Evolutionary conservation across 305 asterid genomes (phyloP), one percentile per base, ranked within the genome.

Genomic region (Plantago rigida): DNA sequence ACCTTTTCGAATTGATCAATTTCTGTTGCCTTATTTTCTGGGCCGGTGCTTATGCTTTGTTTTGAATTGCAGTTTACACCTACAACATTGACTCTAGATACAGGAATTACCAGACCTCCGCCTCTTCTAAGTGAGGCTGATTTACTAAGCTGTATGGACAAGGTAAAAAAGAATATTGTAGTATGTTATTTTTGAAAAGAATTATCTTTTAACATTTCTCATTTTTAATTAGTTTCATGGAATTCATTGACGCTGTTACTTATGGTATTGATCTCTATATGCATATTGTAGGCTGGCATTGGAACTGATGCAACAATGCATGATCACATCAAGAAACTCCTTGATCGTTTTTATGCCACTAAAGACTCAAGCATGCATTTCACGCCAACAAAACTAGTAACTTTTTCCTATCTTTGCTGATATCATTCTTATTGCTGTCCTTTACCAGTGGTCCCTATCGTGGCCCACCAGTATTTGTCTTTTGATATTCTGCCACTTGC

Each of bases 281-380:
- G 54, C 55, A 34, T 31, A 66, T 47, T 60, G 47, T 69, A 86
- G 96, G 99, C 93, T 49, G 91, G 92, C 62, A 88, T 92, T 69
- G 99, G 99, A 54, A 89, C 97, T 53, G 99, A 92, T 81, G 99
- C 99, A 59, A 89, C 99, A 48, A 92, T 92, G 97, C 99, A 92
- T 56, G 99, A 92, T 76, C 97, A 89, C 79, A 92, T 92, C 60
- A 89, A 92, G 75, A 92, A 92, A 87, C 88, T 92, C 71, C 91
- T 89, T 71, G 99, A 92, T 79, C 94, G 99, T 71, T 78, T 65
- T 79, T 92, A 92, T 76, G 99, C 85, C 60, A 89, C 84, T 42
- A 92, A 92, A 77, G 97, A 89, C 71, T 54, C 94, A 49, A 83
- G 66, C 80, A 85, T 81, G 75, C 94, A 82, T 69, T 89, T 92